These are phyloP conservation scores for Raddia distichophylla DNA, from an alignment of 176 grass and related monocot species.

Conservation along the genomic window DNA sequence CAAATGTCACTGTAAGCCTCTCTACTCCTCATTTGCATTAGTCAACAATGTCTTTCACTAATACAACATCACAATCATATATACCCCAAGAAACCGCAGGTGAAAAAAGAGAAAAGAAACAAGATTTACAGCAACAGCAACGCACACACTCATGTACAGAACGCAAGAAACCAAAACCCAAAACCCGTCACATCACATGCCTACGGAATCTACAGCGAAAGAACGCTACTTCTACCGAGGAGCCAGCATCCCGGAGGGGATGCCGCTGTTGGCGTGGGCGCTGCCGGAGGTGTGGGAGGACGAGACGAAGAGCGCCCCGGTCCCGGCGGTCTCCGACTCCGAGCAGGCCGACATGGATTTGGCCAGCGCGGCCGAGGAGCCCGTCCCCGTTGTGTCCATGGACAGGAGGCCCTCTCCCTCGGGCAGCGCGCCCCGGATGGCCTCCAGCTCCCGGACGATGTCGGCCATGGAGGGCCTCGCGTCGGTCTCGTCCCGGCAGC, in stretches of 20 bases:
- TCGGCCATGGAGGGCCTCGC: slow-evolving; percentile 81
- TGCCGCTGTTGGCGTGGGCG: slow-evolving; percentile 45
- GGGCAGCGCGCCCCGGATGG: slow-evolving; percentile 55
- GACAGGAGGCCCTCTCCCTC: slow-evolving; percentile 43
- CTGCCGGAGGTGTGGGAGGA: slow-evolving; percentile 44
- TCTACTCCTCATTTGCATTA: neutral
- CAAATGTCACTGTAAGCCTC: neutral
- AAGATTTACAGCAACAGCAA: neutral
- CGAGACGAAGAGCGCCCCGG: slow-evolving; percentile 38
- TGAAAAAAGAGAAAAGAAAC: too few relatives aligned
- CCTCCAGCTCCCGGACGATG: slow-evolving; percentile 75
- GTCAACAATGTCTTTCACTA: neutral
- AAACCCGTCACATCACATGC: neutral
- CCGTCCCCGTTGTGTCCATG: neutral
- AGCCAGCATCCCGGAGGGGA: slow-evolving; percentile 41
- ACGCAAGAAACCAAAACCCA: neutral
- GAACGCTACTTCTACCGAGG: slow-evolving; percentile 33
- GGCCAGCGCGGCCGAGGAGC: slow-evolving; percentile 28
- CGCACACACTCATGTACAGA: slow-evolving; percentile 10
- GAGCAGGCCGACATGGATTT: slow-evolving; percentile 39
- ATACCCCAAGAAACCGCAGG: neutral
- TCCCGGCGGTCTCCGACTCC: slow-evolving; percentile 21
- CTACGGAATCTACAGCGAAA: slow-evolving; percentile 19
- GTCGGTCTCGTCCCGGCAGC: slow-evolving; percentile 74
- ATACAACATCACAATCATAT: neutral